Conservation (phyloP, 2,329 filamentous ascomycete genomes). For the Monosporascus sp. region DNA sequence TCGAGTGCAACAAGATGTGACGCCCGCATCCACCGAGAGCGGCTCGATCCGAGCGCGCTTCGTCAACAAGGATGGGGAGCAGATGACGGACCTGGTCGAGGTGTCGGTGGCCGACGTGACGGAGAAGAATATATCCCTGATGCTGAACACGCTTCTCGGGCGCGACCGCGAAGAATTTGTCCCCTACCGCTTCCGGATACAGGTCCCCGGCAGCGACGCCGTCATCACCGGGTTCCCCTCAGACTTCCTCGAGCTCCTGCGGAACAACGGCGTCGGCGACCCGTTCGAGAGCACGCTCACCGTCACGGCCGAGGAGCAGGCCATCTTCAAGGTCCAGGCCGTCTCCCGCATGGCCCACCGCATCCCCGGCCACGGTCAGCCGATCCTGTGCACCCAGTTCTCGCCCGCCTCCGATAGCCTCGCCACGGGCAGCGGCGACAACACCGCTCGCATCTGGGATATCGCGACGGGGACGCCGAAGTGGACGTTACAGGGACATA, state of each 20-base stretch:
- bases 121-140: conserved; percentile 81
- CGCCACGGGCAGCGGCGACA: conserved; percentile 86
- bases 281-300: conserved; percentile 52
- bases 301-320: conserved; percentile 69
- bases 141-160: conserved; percentile 79
- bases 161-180: conserved; percentile 57
- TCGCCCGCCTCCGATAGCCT: conserved; percentile 74
- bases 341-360: conserved; percentile 85
- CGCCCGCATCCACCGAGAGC: conserved; percentile 59
- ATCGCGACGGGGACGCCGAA: conserved; percentile 88
- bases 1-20: conserved; percentile 69
- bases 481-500: conserved; percentile 80
- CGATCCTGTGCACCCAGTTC: conserved; percentile 82
- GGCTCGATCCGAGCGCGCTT: conserved; percentile 85
- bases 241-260: conserved; percentile 50
- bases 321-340: conserved; percentile 87
- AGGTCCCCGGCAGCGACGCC: conserved; percentile 49
- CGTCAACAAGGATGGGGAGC: conserved; percentile 70
- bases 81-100: conserved; percentile 64
- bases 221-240: conserved; percentile 49
- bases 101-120: conserved; percentile 80
- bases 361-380: conserved; percentile 86
- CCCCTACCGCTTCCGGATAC: conserved; percentile 58
- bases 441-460: conserved; percentile 89
- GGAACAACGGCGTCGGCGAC: conserved; percentile 51